Evolutionary conservation across 805 yeast species (phyloP), one percentile per base, ranked within the genome.

Genomic region (Candida pini): DNA sequence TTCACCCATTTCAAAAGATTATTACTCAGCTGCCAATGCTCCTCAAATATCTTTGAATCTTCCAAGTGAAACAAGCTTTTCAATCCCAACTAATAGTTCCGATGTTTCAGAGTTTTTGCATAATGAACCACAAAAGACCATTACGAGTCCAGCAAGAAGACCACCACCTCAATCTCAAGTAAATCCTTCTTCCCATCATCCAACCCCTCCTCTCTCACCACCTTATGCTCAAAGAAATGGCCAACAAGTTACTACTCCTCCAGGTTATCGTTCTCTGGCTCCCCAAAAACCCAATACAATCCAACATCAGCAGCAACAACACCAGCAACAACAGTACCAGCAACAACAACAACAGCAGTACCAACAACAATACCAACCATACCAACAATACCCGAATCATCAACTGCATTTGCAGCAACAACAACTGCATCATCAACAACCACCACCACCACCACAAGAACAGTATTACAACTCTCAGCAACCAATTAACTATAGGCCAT

Each of bases 1-100:
- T 6, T 27, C 35, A 8, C 35, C 35, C 18, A 14, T 18, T 7
- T 12, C 32, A 12, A 29, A 30, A 19, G 34, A 29, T 22, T 32
- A 24, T 27, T 22, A 18, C 31, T 9, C 18, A 26, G 21, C 30
- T 15, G 10, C 17, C 12, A 9, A 24, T 17, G 29, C 18, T 17
- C 10, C n/a, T 17, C 20, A 15, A 18, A 13, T 15, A 9, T 17
- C n/a, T 9, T 17, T 17, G 18, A 15, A 26, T 17, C 8, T 26
- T 12, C 25, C 25, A 22, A n/a, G n/a, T n/a, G n/a, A n/a, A n/a
- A n/a, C n/a, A n/a, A n/a, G n/a, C n/a, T n/a, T n/a, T n/a, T n/a
- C n/a, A n/a, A n/a, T n/a, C n/a, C n/a, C n/a, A n/a, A n/a, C n/a
- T n/a, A n/a, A n/a, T n/a, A n/a, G n/a, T n/a, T n/a, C n/a, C n/a